Evolutionary conservation across 164 flowering plant genomes (phyloP).

Genomic region (Annona cherimola): DNA sequence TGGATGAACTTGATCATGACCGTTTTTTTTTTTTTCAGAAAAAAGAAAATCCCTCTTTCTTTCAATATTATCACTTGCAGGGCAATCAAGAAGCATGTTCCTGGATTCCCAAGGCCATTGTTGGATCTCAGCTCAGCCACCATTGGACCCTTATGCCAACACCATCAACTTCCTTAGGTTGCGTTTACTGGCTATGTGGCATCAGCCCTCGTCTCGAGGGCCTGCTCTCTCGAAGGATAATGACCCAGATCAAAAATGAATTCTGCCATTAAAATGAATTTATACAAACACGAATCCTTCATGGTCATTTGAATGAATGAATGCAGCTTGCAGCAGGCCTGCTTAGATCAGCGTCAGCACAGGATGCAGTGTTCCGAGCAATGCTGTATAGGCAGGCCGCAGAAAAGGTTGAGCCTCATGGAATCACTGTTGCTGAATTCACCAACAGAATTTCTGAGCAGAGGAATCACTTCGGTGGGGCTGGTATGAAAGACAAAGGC

Average conservation of each 20-base stretch:
- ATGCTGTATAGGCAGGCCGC: constrained; percentile 37
- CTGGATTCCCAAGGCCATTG: constrained; percentile 74
- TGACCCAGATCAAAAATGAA: not conserved
- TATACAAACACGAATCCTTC: too few species aligned
- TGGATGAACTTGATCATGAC: not conserved
- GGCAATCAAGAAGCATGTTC: constrained; percentile 47
- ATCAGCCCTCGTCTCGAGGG: not conserved
- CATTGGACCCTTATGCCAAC: constrained; percentile 72
- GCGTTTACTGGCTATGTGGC: constrained; percentile 78
- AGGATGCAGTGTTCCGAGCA: constrained; percentile 72
- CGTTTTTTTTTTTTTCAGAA: not conserved
- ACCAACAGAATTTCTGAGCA: constrained; percentile 48
- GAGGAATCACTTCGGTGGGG: constrained; percentile 47
- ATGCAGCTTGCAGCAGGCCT: constrained; percentile 62
- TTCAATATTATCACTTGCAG: constrained; percentile 21
- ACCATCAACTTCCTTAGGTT: constrained; percentile 63
- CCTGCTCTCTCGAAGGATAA: not conserved
- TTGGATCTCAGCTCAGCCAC: constrained; percentile 56
- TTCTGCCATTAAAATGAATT: too few species aligned
- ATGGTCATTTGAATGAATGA: too few species aligned
- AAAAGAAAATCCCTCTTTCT: not conserved
- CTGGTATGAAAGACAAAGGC: constrained; percentile 70
- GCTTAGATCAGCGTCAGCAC: constrained; percentile 71
- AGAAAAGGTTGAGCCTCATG: constrained; percentile 44
- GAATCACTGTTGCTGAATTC: constrained; percentile 61